Percentiles rank a stretch among this genome's conserved stretches.
phyloP scores from a whole-genome alignment of 2,329 filamentous ascomycete genomes.

The Stylonectria norvegica region DNA sequence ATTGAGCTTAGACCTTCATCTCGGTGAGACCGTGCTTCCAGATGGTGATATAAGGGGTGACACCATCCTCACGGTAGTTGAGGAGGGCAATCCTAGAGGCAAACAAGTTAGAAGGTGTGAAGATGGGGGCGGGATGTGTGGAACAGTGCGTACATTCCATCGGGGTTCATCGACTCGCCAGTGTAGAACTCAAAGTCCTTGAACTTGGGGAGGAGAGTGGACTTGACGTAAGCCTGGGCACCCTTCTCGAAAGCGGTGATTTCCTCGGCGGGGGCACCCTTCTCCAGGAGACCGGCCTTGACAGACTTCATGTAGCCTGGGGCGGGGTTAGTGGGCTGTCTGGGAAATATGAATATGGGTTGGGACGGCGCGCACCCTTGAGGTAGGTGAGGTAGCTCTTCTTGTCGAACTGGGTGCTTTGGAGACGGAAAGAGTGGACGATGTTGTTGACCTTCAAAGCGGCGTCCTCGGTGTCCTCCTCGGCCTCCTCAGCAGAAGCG shows the following conservation, averaged over 20 bases:
- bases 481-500: constrained; percentile 88
- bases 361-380: constrained; percentile 61
- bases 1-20: constrained; percentile 77
- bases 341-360: background rate
- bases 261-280: constrained; percentile 58
- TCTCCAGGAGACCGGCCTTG: constrained; percentile 65
- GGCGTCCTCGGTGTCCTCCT: constrained; percentile 69
- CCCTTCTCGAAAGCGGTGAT: constrained; percentile 77
- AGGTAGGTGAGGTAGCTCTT: constrained; percentile 79
- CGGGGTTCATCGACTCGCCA: constrained; percentile 87
- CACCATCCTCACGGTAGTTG: constrained; percentile 96
- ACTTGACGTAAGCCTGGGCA: constrained; percentile 73
- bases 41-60: constrained; percentile 82
- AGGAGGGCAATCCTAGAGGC: constrained; percentile 73
- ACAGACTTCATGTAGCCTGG: constrained; percentile 88
- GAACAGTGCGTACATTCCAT: constrained; percentile 73
- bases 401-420: constrained; percentile 79
- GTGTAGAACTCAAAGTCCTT: constrained; percentile 95
- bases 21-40: constrained; percentile 93
- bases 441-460: constrained; percentile 84
- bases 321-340: constrained; percentile 1
- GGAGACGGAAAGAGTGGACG: constrained; percentile 85
- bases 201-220: constrained; percentile 77
- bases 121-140: background rate
- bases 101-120: constrained; percentile 8